Conservation (phyloP, 2,329 filamentous ascomycete genomes). For the Aspergillus proliferans region DNA sequence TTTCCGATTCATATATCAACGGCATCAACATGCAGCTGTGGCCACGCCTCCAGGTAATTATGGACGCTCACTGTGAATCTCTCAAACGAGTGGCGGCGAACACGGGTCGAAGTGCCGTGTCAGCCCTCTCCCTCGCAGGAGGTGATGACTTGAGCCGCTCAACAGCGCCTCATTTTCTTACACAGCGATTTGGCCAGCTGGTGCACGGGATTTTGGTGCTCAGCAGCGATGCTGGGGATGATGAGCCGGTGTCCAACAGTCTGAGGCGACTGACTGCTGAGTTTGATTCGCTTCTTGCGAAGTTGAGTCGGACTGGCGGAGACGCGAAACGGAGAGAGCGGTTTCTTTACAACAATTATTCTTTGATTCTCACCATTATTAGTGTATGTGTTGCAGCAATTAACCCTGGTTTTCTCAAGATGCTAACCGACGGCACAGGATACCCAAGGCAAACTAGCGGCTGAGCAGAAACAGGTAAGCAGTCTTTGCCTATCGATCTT, state of each 20-base stretch:
- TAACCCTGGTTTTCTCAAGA: not conserved
- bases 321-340: slow-evolving; percentile 76
- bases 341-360: slow-evolving; percentile 95
- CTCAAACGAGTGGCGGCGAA: slow-evolving; percentile 55
- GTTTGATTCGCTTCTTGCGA: slow-evolving; percentile 74
- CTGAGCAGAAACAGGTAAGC: slow-evolving; percentile 61
- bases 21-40: slow-evolving; percentile 92
- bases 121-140: slow-evolving; percentile 51
- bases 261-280: slow-evolving; percentile 70
- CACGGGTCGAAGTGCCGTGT: slow-evolving; percentile 44
- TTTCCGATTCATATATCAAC: slow-evolving; percentile 87
- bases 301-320: slow-evolving; percentile 66
- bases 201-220: slow-evolving; percentile 76
- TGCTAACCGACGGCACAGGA: slow-evolving; percentile 26
- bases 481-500: not conserved
- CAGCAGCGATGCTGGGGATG: slow-evolving; percentile 84
- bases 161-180: slow-evolving; percentile 76
- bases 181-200: slow-evolving; percentile 92
- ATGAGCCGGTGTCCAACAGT: slow-evolving; percentile 83
- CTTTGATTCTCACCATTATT: slow-evolving; percentile 86
- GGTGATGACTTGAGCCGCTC: slow-evolving; percentile 38
- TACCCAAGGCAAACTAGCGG: slow-evolving; percentile 43
- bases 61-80: slow-evolving; percentile 88
- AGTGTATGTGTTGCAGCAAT: slow-evolving; percentile 43
- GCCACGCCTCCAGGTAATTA: slow-evolving; percentile 89